Conservation (phyloP, 805 yeast species). For the Debaryomyces maramus region DNA sequence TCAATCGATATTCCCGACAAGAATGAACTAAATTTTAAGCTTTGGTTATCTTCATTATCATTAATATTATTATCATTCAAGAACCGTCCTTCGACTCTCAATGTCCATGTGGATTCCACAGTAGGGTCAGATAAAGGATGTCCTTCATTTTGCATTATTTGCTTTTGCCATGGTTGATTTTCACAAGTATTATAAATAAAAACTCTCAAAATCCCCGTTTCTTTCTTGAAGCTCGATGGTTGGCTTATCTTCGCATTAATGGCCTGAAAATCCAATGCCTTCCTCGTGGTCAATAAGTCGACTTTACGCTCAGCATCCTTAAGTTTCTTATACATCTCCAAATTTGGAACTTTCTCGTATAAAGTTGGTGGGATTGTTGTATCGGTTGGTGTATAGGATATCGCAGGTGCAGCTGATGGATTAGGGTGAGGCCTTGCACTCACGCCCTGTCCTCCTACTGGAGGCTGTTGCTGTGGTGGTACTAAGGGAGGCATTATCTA, state of each 20-base stretch:
- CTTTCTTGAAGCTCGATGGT: slow-evolving; percentile 36
- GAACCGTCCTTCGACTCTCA: slow-evolving; percentile 84
- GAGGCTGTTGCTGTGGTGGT: slow-evolving; percentile 16
- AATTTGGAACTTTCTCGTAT: slow-evolving; percentile 58
- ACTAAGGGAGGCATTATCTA: slow-evolving; percentile 17
- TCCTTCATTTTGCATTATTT: slow-evolving; percentile 24
- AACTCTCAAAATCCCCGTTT: slow-evolving; percentile 68
- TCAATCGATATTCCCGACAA: slow-evolving; percentile 85
- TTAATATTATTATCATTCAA: slow-evolving; percentile 46
- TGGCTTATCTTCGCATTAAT: slow-evolving; percentile 41
- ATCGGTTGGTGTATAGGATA: slow-evolving; percentile 46
- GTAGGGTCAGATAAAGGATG: slow-evolving; percentile 17
- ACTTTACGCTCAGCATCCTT: slow-evolving; percentile 79
- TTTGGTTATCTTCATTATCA: slow-evolving; percentile 11
- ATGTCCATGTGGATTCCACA: slow-evolving; percentile 68
- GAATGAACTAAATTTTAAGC: slow-evolving; percentile 70
- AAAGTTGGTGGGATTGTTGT: slow-evolving; percentile 37
- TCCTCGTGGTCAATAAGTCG: slow-evolving; percentile 80
- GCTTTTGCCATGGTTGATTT: slow-evolving; percentile 81
- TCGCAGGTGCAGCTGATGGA: slow-evolving; percentile 36
- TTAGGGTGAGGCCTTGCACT: slow-evolving; percentile 28
- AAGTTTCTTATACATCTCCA: slow-evolving; percentile 67
- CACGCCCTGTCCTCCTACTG: slow-evolving; percentile 3
- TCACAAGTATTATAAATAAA: slow-evolving; percentile 79
- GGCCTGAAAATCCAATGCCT: slow-evolving; percentile 83